A percentile compares a stretch with the other conserved stretches of the same genome.
These are phyloP conservation scores for Trichosporon sp. DNA, from an alignment of 1,284 basidiomycete species.

Conservation along the genomic window DNA sequence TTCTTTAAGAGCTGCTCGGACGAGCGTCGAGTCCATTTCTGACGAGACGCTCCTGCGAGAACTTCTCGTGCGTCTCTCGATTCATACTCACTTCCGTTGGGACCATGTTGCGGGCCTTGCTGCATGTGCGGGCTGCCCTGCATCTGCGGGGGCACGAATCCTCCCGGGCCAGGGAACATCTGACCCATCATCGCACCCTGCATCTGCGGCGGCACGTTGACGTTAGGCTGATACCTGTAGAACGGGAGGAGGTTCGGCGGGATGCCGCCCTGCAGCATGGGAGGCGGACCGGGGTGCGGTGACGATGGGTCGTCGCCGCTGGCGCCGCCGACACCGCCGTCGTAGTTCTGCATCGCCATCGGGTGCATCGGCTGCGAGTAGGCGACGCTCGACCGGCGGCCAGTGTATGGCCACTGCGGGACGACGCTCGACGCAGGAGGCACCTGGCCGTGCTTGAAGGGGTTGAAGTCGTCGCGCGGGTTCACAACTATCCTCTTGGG, in stretches of 20 bases:
- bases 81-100: conserved; percentile 34
- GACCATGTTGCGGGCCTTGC: conserved; percentile 23
- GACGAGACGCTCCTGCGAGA: too few species aligned
- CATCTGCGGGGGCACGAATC: conserved; percentile 26
- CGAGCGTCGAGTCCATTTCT: too few species aligned
- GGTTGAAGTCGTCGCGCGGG: conserved; percentile 90
- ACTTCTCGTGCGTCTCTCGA: too few species aligned
- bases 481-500: conserved; percentile 71
- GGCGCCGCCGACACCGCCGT: not conserved
- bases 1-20: too few species aligned
- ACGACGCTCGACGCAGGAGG: conserved; percentile 65
- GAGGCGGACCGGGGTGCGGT: conserved; percentile 22
- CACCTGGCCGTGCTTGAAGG: conserved; percentile 64
- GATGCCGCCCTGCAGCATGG: conserved; percentile 25
- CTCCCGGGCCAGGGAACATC: conserved; percentile 36
- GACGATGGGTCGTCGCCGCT: conserved; percentile 16
- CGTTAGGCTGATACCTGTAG: conserved; percentile 33
- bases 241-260: conserved; percentile 33
- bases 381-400: conserved; percentile 73
- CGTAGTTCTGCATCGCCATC: conserved; percentile 10
- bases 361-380: conserved; percentile 39
- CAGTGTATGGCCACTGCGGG: conserved; percentile 78
- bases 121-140: conserved; percentile 24
- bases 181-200: conserved; percentile 26
- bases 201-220: conserved; percentile 25